Evolutionary conservation across 1,284 basidiomycete genomes (phyloP).

Genomic region (Apiotrichum laibachii): DNA sequence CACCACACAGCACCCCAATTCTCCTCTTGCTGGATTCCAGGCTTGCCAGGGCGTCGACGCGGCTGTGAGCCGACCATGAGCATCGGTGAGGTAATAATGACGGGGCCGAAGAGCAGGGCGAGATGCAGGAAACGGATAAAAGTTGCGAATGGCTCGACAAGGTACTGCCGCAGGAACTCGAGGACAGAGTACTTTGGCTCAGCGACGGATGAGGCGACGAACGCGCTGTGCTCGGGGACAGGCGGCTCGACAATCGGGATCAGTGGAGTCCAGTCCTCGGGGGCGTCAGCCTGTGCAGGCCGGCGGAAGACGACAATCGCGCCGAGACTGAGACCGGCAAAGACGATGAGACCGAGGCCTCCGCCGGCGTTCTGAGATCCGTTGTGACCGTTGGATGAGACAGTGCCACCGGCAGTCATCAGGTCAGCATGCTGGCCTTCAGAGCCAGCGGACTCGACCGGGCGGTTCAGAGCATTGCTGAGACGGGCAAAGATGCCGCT

Average conservation of each 20-base stretch:
- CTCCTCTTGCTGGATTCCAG: constrained; percentile 59
- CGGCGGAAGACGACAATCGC: constrained; percentile 28
- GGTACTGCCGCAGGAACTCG: constrained; percentile 41
- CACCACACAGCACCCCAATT: constrained; percentile 89
- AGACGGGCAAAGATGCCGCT: not conserved
- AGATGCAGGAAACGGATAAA: constrained; percentile 80
- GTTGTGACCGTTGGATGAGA: constrained; percentile 1
- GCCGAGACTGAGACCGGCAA: constrained; percentile 30
- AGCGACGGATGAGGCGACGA: constrained; percentile 23
- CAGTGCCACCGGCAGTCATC: constrained; percentile 1
- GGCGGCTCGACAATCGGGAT: constrained; percentile 20
- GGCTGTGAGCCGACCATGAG: constrained; percentile 68
- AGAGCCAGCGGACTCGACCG: not conserved
- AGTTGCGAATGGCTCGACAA: constrained; percentile 86
- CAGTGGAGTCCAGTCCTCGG: constrained; percentile 4
- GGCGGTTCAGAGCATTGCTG: not conserved
- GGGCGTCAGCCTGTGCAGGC: constrained; percentile 1
- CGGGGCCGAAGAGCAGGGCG: constrained; percentile 78
- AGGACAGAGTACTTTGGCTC: constrained; percentile 20
- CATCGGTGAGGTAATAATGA: constrained; percentile 81
- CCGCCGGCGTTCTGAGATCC: constrained; percentile 12
- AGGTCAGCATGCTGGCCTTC: constrained; percentile 3
- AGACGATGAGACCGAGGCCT: constrained; percentile 27
- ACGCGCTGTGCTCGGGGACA: constrained; percentile 8
- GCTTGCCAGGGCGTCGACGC: constrained; percentile 37